These are phyloP conservation scores for Betula pendula DNA, from an alignment of 306 rosid species.

Conservation along the genomic window DNA sequence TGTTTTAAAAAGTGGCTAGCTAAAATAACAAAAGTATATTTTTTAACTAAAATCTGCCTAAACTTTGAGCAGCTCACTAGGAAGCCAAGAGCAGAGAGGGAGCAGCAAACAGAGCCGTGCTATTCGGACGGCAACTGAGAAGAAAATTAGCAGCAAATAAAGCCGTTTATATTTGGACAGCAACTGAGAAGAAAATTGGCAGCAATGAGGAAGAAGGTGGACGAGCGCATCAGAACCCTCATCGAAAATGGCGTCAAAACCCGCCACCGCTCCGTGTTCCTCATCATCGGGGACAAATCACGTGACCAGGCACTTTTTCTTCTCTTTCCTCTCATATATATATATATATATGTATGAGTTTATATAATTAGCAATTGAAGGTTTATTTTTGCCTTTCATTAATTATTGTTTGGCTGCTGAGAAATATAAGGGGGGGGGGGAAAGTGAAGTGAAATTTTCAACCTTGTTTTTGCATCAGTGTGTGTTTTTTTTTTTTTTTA, in stretches of 20 bases:
- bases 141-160: neutral
- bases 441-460: neutral
- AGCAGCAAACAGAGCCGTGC: no score
- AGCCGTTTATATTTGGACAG: no score
- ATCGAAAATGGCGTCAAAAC: constrained; percentile 89
- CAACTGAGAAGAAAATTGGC: neutral
- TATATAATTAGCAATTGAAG: neutral
- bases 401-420: neutral
- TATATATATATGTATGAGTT: neutral
- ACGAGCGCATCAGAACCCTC: constrained; percentile 86
- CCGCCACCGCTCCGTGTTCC: constrained; percentile 81
- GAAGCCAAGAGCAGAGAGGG: no score
- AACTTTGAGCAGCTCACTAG: no score
- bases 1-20: no score
- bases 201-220: constrained; percentile 90
- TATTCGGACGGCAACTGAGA: no score
- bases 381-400: neutral
- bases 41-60: no score
- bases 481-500: neutral
- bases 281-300: constrained; percentile 91
- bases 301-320: constrained; percentile 66
- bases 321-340: neutral
- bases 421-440: neutral
- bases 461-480: neutral
- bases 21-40: no score